Evolutionary conservation across 805 yeast genomes (phyloP), one percentile per base, ranked within the genome.

Genomic region (Cyberlindnera suaveolens): DNA sequence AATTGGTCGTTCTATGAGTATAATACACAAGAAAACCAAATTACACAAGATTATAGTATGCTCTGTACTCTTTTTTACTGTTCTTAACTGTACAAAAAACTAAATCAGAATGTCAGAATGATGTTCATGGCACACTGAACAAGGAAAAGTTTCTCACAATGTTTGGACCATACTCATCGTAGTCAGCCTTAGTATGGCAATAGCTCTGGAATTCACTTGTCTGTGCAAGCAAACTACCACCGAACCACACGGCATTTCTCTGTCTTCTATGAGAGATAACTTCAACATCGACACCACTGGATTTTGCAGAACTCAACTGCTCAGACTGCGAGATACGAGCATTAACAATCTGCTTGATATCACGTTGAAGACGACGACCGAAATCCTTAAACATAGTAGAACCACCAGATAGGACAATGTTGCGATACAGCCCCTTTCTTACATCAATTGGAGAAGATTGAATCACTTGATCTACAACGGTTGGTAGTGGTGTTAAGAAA

Each of bases 161-260:
- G 58, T 85, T 86, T 44, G 99, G 99, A 30, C 99, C 99, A 60
- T 83, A 83, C 69, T 93, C 99, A 61, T 93, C 99, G 66, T 93
- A 93, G 61, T 93, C 99, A 60, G 84, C 82, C 71, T 93, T 93
- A 19, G 99, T 91, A 70, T 93, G 93, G 65, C 98, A 93, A 67
- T 90, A 90, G 64, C 95, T 80, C 67, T 85, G 87, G 70, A 93
- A 93, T 68, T 93, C 99, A 18, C 95, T 81, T 10, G 99, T 93
- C 70, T 91, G 98, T 1, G 99, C 98, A 61, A 93, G 74, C 54
- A 93, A 71, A 17, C 96, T 85, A 53, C 99, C 99, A 56, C 99
- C 99, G 63, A 91, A 93, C 99, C 99, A 93, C 46, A 93, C 99
- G 3, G 99, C 99, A 60, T 93, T 88, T 64, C 96, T 79, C 71